A percentile compares a stretch with the other conserved stretches of the same genome.
Conservation (phyloP, 805 yeast species). For the Pichia eremophila region DNA sequence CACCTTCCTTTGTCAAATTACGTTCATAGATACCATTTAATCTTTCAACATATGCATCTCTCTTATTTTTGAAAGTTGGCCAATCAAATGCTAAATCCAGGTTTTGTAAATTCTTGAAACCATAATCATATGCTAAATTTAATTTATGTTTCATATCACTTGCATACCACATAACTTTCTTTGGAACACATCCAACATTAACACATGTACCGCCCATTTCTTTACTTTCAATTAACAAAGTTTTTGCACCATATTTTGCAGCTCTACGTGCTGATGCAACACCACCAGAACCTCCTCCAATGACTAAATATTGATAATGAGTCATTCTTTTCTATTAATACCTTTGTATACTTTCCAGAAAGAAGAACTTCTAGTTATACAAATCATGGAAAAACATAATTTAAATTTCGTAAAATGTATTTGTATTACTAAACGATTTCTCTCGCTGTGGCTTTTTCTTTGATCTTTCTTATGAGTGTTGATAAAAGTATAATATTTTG, state of each 20-base stretch:
- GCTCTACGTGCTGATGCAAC: slow-evolving; percentile 98
- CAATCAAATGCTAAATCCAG: slow-evolving; percentile 91
- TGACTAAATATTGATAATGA: slow-evolving; percentile 85
- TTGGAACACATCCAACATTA: slow-evolving; percentile 98
- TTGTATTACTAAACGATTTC: too few relatives aligned
- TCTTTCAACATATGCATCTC: slow-evolving; percentile 84
- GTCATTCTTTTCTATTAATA: slow-evolving; percentile 18
- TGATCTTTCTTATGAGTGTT: too few relatives aligned
- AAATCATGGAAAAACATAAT: too few relatives aligned
- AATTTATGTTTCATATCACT: slow-evolving; percentile 76
- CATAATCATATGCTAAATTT: slow-evolving; percentile 72
- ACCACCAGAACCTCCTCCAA: slow-evolving; percentile 99
- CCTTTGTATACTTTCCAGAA: too few relatives aligned
- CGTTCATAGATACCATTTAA: slow-evolving; percentile 90
- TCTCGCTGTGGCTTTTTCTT: too few relatives aligned
- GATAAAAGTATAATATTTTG: too few relatives aligned
- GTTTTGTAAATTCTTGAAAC: slow-evolving; percentile 51
- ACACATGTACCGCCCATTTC: slow-evolving; percentile 97
- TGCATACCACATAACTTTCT: slow-evolving; percentile 98
- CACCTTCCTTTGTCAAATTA: slow-evolving; percentile 81
- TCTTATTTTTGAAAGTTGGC: slow-evolving; percentile 69
- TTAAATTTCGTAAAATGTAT: too few relatives aligned
- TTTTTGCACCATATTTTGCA: slow-evolving; percentile 85
- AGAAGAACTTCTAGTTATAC: too few relatives aligned
- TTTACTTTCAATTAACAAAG: slow-evolving; percentile 70